Evolutionary conservation across 306 rosid genomes (phyloP).

Genomic region (Vigna reflexopilosa): DNA sequence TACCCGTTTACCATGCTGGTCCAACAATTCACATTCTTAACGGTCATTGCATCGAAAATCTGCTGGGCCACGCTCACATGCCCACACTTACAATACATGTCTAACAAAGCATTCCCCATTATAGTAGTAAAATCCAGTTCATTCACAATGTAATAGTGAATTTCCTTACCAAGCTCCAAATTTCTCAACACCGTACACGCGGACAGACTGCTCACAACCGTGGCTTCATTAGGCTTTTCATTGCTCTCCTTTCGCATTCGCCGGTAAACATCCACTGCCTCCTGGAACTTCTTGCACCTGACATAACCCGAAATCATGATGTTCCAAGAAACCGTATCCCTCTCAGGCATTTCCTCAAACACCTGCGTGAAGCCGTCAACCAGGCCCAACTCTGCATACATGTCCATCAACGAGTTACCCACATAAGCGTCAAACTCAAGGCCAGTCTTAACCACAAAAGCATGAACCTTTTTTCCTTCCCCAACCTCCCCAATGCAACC

Average conservation of each 20-base stretch:
- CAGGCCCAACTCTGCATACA: slow-evolving; percentile 65
- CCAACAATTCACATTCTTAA: slow-evolving; percentile 73
- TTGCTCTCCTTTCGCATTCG: slow-evolving; percentile 57
- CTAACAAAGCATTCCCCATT: slow-evolving; percentile 63
- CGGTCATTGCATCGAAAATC: slow-evolving; percentile 56
- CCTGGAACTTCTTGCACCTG: slow-evolving; percentile 58
- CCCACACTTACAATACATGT: slow-evolving; percentile 76
- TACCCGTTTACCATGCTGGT: slow-evolving; percentile 78
- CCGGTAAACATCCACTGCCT: slow-evolving; percentile 55
- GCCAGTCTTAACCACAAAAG: slow-evolving; percentile 63
- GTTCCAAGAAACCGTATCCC: slow-evolving; percentile 76
- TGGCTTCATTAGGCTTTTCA: slow-evolving; percentile 66
- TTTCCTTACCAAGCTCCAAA: slow-evolving; percentile 67
- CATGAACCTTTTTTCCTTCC: slow-evolving; percentile 69
- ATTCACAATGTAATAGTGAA: slow-evolving; percentile 59
- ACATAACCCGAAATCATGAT: slow-evolving; percentile 66
- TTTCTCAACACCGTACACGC: slow-evolving; percentile 65
- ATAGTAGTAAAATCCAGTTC: slow-evolving; percentile 53
- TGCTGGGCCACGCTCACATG: slow-evolving; percentile 50
- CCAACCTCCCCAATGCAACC: slow-evolving; percentile 55
- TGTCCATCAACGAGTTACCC: slow-evolving; percentile 74
- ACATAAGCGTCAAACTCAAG: slow-evolving; percentile 67
- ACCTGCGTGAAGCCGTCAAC: slow-evolving; percentile 36
- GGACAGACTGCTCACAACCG: slow-evolving; percentile 66
- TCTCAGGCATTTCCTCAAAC: slow-evolving; percentile 67